Evolutionary conservation across 2,329 filamentous ascomycete species (phyloP).

Genomic region (Stachybotrys echinatus): DNA sequence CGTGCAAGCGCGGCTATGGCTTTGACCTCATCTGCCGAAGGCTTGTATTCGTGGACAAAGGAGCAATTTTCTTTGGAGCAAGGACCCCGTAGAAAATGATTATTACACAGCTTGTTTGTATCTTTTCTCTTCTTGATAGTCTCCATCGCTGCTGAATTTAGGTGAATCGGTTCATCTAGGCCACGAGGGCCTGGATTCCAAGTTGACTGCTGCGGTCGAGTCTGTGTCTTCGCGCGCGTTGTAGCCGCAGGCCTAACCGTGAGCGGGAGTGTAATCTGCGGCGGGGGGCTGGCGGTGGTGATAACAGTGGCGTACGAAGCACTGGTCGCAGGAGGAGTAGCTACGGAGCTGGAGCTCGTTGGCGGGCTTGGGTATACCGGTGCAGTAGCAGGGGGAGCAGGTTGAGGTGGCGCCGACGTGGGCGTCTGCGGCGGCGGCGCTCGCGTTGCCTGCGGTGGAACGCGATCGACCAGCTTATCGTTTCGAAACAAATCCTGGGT

Average conservation of each 20-base stretch:
- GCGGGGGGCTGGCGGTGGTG: slow-evolving; percentile 35
- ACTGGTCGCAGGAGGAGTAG: slow-evolving; percentile 1
- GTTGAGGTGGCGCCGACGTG: neutral
- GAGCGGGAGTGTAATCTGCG: slow-evolving; percentile 35
- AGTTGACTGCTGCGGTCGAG: slow-evolving; percentile 21
- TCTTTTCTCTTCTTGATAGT: slow-evolving; percentile 51
- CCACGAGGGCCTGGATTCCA: slow-evolving; percentile 53
- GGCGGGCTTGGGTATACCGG: neutral
- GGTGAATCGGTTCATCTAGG: slow-evolving; percentile 44
- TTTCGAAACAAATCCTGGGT: slow-evolving; percentile 45
- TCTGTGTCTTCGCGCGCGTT: slow-evolving; percentile 15
- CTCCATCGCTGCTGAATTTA: slow-evolving; percentile 42
- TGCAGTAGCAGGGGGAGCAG: slow-evolving; percentile 1
- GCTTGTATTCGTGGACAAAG: slow-evolving; percentile 52
- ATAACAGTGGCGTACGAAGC: slow-evolving; percentile 37
- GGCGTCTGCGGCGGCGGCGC: slow-evolving; percentile 3
- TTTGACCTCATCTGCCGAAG: slow-evolving; percentile 47
- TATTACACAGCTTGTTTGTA: slow-evolving; percentile 55
- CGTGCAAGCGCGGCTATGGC: slow-evolving; percentile 52
- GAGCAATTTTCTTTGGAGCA: slow-evolving; percentile 52
- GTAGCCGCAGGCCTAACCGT: slow-evolving; percentile 27
- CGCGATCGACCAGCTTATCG: slow-evolving; percentile 42
- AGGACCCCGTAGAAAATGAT: slow-evolving; percentile 53
- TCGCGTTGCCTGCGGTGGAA: slow-evolving; percentile 11
- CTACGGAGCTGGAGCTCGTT: neutral